Base-by-base conservation (phyloP, 305 asterid species). In the Solanum hybrid region DNA sequence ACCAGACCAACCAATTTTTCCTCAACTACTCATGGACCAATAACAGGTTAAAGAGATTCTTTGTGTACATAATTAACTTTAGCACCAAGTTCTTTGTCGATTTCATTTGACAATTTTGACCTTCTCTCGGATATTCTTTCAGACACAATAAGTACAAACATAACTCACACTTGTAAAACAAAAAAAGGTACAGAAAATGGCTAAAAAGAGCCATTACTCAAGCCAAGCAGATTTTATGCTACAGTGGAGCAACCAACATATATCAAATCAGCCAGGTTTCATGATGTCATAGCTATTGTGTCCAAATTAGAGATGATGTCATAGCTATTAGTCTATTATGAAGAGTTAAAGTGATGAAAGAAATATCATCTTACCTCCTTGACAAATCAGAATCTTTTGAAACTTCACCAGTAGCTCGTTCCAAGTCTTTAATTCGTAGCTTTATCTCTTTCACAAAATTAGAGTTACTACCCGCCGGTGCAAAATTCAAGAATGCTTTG, bases 361-460 rank as follows among this genome's bases (percentile, higher is more conserved):
- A 40, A 56, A 35, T 27, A n/a, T 77, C 42, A 60, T 2, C 78
- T 29, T 93, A 97, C 99, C 97, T 93, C 94, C 88, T 92, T n/a
- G 98, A 90, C 87, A 97, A 35, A 73, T 91, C 94, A 90, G 96
- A 94, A 93, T 95, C 98, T 94, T 93, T 94, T 84, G 91, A 91
- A 90, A 91, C 86, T 69, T 92, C 97, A 86, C 93, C 94, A 75
- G 90, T 46, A 84, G 96, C 95, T 89, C 95, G 93, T 91, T 95
- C 98, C 90, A 95, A 85, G 88, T 95, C 99, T 89, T 94, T 97
- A 36, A 95, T 91, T 91, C 98, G 96, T 85, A 95, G 89, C 93
- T 92, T 95, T 93, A 97, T 94, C 94, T 95, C 99, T 93, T 92
- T 97, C 88, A 93, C 94, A 87, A 95, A 87, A 91, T 95, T 98